phyloP scores from a whole-genome alignment of 129 eudicot species.

The Deinandra increscens region DNA sequence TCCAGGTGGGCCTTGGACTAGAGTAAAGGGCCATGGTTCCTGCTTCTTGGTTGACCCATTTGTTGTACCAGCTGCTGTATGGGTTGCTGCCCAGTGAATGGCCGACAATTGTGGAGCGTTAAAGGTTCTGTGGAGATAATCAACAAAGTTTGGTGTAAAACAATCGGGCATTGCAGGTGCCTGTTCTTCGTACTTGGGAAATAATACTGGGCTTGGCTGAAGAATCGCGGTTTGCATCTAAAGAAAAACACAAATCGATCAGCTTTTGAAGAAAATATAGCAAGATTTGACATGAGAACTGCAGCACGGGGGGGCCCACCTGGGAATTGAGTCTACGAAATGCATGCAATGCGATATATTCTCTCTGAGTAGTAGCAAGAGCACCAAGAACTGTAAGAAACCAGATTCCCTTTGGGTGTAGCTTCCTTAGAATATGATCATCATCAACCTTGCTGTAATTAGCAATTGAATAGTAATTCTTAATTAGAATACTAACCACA shows the following conservation, averaged over 20 bases:
- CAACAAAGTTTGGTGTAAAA: slow-evolving; percentile 85
- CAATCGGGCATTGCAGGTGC: slow-evolving; percentile 96
- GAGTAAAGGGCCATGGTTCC: slow-evolving; percentile 98
- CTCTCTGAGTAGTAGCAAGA: slow-evolving; percentile 94
- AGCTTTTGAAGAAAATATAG: slow-evolving; percentile 2
- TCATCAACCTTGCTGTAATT: slow-evolving; percentile 36
- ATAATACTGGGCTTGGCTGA: slow-evolving; percentile 82
- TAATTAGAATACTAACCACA: not conserved
- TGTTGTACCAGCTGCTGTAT: slow-evolving; percentile 92
- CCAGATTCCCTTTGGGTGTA: slow-evolving; percentile 88
- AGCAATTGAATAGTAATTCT: not conserved
- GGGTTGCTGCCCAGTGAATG: slow-evolving; percentile 98
- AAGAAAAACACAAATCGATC: not conserved
- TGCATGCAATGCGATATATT: slow-evolving; percentile 93
- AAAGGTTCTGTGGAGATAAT: slow-evolving; percentile 67
- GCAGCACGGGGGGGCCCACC: slow-evolving; percentile 34
- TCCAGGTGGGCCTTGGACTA: slow-evolving; percentile 99
- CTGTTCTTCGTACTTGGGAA: slow-evolving; percentile 91
- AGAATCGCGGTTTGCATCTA: slow-evolving; percentile 98
- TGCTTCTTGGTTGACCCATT: slow-evolving; percentile 69
- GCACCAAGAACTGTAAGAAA: slow-evolving; percentile 84
- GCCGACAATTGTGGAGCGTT: slow-evolving; percentile 88
- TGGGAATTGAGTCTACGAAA: slow-evolving; percentile 89
- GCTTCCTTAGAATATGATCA: slow-evolving; percentile 75
- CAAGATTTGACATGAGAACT: slow-evolving; percentile 6